Evolutionary conservation across 371 early-diverging fungal species (phyloP).

Genomic region (Basidiobolus meristosporus): DNA sequence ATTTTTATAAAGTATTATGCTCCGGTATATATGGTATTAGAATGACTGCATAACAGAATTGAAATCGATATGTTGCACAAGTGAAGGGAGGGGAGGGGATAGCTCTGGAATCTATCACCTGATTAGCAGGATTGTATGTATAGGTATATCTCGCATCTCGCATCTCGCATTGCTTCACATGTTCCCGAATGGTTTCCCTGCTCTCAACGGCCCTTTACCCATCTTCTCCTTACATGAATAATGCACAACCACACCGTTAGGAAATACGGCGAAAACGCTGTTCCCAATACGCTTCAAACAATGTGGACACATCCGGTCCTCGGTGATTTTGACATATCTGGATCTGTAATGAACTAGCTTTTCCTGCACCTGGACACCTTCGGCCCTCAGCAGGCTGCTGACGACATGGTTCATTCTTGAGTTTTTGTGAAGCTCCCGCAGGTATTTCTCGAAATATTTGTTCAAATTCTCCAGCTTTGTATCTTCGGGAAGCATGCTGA

Average conservation of each 20-base stretch:
- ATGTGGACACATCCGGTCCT: conserved; percentile 68
- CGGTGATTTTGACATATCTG: conserved; percentile 46
- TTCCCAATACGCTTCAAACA: conserved; percentile 65
- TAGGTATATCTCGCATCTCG: too few relatives aligned
- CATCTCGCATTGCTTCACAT: too few relatives aligned
- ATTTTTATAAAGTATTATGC: too few relatives aligned
- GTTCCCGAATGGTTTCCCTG: too few relatives aligned
- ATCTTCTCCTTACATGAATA: conserved; percentile 55
- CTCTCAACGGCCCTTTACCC: too few relatives aligned
- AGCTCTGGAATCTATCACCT: too few relatives aligned
- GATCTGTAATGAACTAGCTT: conserved; percentile 38
- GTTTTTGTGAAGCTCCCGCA: background rate
- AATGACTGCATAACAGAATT: too few relatives aligned
- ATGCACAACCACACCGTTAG: conserved; percentile 53
- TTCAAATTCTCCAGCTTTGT: background rate
- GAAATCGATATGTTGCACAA: too few relatives aligned
- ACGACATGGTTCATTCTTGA: background rate
- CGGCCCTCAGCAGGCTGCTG: background rate
- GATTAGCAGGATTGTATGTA: too few relatives aligned
- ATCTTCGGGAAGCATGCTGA: conserved; percentile 1
- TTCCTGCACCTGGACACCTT: conserved; percentile 33
- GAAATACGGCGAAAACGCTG: conserved; percentile 58
- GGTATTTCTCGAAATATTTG: background rate
- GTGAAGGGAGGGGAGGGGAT: too few relatives aligned
- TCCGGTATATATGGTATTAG: too few relatives aligned